These are phyloP conservation scores for Xerocomus brunneocitrinus DNA, from an alignment of 768 basidiomycete species.

Conservation along the genomic window DNA sequence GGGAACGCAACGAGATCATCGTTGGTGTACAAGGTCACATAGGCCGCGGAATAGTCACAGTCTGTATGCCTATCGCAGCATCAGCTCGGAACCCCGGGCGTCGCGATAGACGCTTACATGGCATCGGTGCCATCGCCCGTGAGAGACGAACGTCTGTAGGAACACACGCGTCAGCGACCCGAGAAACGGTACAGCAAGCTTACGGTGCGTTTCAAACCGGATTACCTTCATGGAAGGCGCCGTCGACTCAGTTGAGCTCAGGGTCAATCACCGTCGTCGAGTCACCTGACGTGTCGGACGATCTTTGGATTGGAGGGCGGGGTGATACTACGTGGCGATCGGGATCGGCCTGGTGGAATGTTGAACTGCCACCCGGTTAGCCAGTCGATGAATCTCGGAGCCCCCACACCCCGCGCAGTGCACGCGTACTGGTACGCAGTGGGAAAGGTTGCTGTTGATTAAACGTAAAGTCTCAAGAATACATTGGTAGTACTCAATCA, in stretches of 20 bases:
- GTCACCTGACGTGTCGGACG: neutral
- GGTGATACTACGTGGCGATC: neutral
- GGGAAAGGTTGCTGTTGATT: no score
- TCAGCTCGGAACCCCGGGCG: neutral
- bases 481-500: conserved; percentile 2
- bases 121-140: conserved; percentile 91
- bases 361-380: neutral
- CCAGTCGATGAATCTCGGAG: neutral
- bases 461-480: neutral
- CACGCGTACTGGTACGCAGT: no score
- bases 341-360: neutral
- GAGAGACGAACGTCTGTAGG: conserved; percentile 70
- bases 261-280: neutral
- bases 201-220: conserved; percentile 52
- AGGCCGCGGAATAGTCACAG: conserved; percentile 92
- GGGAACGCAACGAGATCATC: conserved; percentile 32
- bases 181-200: conserved; percentile 1
- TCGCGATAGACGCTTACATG: conserved; percentile 46
- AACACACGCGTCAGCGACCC: neutral
- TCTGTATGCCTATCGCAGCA: conserved; percentile 70
- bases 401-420: neutral
- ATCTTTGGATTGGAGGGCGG: no score
- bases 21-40: conserved; percentile 65
- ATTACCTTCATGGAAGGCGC: conserved; percentile 34
- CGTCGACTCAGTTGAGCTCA: conserved; percentile 6